Evolutionary conservation across 1,284 basidiomycete genomes (phyloP).

Genomic region (Rhodotorula sp.): DNA sequence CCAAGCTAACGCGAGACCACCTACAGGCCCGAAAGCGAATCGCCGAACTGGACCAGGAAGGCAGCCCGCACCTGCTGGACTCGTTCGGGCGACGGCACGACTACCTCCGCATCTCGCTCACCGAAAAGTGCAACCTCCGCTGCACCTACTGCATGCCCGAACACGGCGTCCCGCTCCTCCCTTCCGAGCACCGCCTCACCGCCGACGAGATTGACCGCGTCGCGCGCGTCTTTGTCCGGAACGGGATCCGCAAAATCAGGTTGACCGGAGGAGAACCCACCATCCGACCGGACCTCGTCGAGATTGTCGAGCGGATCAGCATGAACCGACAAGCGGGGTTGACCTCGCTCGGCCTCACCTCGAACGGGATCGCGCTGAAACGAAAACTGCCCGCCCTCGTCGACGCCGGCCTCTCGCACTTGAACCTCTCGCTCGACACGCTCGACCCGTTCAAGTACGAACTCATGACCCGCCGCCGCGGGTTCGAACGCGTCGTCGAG

Average conservation of each 20-base stretch:
- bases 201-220: conserved; percentile 73
- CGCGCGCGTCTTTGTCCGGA: conserved; percentile 68
- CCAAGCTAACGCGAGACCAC: too few species aligned
- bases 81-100: conserved; percentile 67
- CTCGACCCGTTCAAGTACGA: conserved; percentile 84
- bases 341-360: conserved; percentile 78
- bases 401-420: conserved; percentile 70
- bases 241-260: conserved; percentile 80
- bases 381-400: conserved; percentile 67
- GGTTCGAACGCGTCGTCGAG: conserved; percentile 39
- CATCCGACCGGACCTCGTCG: conserved; percentile 70
- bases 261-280: conserved; percentile 87
- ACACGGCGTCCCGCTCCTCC: conserved; percentile 73
- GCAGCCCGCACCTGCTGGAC: conserved; percentile 51
- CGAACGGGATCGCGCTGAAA: conserved; percentile 73
- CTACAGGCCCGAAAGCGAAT: conserved; percentile 17
- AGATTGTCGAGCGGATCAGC: conserved; percentile 57
- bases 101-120: conserved; percentile 80
- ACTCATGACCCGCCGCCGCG: conserved; percentile 69
- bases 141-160: conserved; percentile 91
- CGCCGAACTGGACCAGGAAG: conserved; percentile 12
- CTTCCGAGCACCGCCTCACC: conserved; percentile 65
- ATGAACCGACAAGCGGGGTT: conserved; percentile 47
- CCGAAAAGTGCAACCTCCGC: conserved; percentile 81
- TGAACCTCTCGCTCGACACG: conserved; percentile 82